phyloP scores from a whole-genome alignment of 805 yeast species.

The Candida stauntonica region DNA sequence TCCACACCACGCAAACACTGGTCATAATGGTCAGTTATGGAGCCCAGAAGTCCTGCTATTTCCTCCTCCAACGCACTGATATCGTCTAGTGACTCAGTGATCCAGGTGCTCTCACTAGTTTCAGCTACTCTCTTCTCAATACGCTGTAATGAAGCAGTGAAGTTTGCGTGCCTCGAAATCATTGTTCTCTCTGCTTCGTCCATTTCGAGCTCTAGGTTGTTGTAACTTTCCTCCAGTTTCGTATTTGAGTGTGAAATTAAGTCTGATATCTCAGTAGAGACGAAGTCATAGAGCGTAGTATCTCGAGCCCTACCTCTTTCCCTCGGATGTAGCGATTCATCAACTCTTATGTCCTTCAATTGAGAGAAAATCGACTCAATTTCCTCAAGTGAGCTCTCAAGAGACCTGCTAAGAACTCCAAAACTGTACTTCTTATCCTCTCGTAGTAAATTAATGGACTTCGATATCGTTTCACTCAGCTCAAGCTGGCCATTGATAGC shows the following conservation, averaged over 20 bases:
- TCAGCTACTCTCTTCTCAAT: slow-evolving; percentile 32
- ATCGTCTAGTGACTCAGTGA: slow-evolving; percentile 31
- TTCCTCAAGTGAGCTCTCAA: slow-evolving; percentile 30
- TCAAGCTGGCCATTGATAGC: slow-evolving; percentile 46
- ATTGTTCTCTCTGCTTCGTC: slow-evolving; percentile 5
- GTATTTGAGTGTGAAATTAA: slow-evolving; percentile 18
- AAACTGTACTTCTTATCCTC: slow-evolving; percentile 11
- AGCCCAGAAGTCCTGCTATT: slow-evolving; percentile 61
- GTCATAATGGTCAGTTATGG: slow-evolving; percentile 79
- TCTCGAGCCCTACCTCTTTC: background rate
- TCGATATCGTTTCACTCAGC: slow-evolving; percentile 31
- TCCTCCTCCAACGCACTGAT: slow-evolving; percentile 57
- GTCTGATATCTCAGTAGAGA: slow-evolving; percentile 33
- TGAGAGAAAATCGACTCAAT: slow-evolving; percentile 36
- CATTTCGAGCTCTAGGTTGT: slow-evolving; percentile 4
- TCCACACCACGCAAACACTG: slow-evolving; percentile 55
- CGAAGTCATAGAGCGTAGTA: slow-evolving; percentile 41
- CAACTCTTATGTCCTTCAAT: slow-evolving; percentile 19
- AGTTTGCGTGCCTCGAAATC: background rate
- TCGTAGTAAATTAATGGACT: background rate
- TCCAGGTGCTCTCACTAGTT: slow-evolving; percentile 3
- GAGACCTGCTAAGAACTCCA: slow-evolving; percentile 15
- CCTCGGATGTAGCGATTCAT: slow-evolving; percentile 1
- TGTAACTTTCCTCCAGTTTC: slow-evolving; percentile 2
- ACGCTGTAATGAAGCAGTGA: slow-evolving; percentile 10